Evolutionary conservation across 257 asterid species (phyloP).

Genomic region (Solanum lycopersicoides): DNA sequence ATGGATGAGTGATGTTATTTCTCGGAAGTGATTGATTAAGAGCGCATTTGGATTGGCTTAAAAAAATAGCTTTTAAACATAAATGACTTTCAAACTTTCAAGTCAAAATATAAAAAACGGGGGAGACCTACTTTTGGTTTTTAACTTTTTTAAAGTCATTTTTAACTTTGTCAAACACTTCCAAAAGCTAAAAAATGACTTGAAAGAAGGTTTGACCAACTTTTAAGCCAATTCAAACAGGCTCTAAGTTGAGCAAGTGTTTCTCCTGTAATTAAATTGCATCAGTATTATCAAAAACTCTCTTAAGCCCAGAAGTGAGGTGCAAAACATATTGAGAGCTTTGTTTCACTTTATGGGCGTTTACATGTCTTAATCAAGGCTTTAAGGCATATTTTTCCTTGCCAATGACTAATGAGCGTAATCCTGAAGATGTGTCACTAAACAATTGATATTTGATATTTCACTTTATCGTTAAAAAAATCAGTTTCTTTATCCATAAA

Average conservation of each 20-base stretch:
- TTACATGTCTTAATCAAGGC: not conserved
- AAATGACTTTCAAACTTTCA: too few relatives aligned
- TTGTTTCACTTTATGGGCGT: not conserved
- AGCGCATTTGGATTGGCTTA: too few relatives aligned
- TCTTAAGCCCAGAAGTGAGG: not conserved
- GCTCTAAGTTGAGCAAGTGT: not conserved
- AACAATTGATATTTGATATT: not conserved
- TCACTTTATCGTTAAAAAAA: not conserved
- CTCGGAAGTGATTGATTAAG: not conserved
- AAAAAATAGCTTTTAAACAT: too few relatives aligned
- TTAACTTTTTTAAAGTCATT: too few relatives aligned
- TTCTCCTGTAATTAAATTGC: not conserved
- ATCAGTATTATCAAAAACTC: not conserved
- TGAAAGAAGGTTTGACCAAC: too few relatives aligned
- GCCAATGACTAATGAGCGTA: not conserved
- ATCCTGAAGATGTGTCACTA: not conserved
- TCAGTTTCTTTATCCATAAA: not conserved
- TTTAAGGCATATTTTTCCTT: not conserved
- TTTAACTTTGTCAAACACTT: too few relatives aligned
- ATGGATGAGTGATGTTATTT: not conserved
- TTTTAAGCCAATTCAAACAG: too few relatives aligned
- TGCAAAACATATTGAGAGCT: not conserved
- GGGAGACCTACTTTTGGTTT: too few relatives aligned
- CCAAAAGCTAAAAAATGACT: too few relatives aligned
- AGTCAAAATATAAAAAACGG: too few relatives aligned